Evolutionary conservation across 345 rosid species (phyloP), one percentile per base, ranked within the genome.

Genomic region (Heritiera littoralis): DNA sequence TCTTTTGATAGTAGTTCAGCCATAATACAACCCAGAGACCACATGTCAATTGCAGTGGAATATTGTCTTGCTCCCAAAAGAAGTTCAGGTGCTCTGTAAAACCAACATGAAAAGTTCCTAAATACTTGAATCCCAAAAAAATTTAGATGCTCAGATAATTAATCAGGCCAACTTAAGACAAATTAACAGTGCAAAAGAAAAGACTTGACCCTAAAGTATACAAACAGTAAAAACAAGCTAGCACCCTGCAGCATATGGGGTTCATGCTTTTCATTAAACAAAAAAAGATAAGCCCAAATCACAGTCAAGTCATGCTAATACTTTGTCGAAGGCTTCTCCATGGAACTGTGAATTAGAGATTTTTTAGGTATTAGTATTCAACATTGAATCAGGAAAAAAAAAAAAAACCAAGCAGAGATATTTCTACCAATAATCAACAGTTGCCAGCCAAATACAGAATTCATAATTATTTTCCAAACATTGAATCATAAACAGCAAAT

Each of bases 1-100:
- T 89, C 92, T 83, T 93, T 95, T 3, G 97, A 90, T 58, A 95
- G 85, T 46, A 95, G 78, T 77, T 95, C 99, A 69, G 98, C 97
- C 99, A 95, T 95, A 54, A 95, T 93, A 83, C 99, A 95, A 56
- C 99, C 99, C 72, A 95, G 83, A 23, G 99, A 95, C 99, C 99
- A 95, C 99, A 95, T 93, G 88, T 95, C 99, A 87, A 97, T 92
- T 52, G 99, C 96, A 30, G 98, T 97, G 72, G 99, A 97, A 89
- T 97, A 97, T 76, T 90, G 98, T 83, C 89, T 93, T 35, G 89
- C 88, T 82, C 99, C 99, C 87, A 97, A 83, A 40, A 97, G 95
- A 82, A 97, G 98, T 84, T 97, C 99, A 73, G 99, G 99, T 64
- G 99, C 99, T 90, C 99, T 97, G 88, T 74, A 81, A 76, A 83